phyloP scores from a whole-genome alignment of 192 early-diverging fungal genomes.

The Coemansia sp. region DNA sequence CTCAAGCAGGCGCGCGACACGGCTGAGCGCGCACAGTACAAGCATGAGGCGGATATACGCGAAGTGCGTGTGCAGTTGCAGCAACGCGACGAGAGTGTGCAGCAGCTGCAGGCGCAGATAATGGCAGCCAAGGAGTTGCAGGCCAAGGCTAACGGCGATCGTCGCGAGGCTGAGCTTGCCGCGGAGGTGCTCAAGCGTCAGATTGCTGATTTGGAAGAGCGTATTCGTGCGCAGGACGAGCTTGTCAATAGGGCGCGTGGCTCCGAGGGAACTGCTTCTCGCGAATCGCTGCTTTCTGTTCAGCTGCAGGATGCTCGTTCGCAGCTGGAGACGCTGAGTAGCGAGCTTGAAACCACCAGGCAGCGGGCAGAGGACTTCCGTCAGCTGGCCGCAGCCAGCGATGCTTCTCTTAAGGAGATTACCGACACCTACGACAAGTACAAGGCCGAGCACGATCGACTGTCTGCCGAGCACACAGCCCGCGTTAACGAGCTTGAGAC shows the following conservation, averaged over 20 bases:
- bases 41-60: slow-evolving; percentile 32
- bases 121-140: slow-evolving; percentile 41
- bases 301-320: slow-evolving; percentile 58
- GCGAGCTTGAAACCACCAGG: slow-evolving; percentile 35
- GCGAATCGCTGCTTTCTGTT: slow-evolving; percentile 49
- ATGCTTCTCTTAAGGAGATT: slow-evolving; percentile 64
- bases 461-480: slow-evolving; percentile 26
- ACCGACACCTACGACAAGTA: slow-evolving; percentile 69
- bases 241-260: slow-evolving; percentile 53
- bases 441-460: slow-evolving; percentile 56
- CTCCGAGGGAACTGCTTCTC: slow-evolving; percentile 29
- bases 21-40: slow-evolving; percentile 28
- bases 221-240: slow-evolving; percentile 50
- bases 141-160: slow-evolving; percentile 55
- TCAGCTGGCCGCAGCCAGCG: slow-evolving; percentile 56
- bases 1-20: slow-evolving; percentile 32
- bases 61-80: slow-evolving; percentile 38
- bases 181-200: slow-evolving; percentile 53
- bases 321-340: slow-evolving; percentile 56
- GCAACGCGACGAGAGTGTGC: slow-evolving; percentile 29
- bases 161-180: slow-evolving; percentile 54
- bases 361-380: slow-evolving; percentile 48
- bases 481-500: slow-evolving; percentile 34
- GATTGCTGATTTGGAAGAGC: slow-evolving; percentile 51
- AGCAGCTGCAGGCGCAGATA: slow-evolving; percentile 25